Base-by-base conservation (phyloP, 805 yeast genomes). In the Starmerella bacillaris region DNA sequence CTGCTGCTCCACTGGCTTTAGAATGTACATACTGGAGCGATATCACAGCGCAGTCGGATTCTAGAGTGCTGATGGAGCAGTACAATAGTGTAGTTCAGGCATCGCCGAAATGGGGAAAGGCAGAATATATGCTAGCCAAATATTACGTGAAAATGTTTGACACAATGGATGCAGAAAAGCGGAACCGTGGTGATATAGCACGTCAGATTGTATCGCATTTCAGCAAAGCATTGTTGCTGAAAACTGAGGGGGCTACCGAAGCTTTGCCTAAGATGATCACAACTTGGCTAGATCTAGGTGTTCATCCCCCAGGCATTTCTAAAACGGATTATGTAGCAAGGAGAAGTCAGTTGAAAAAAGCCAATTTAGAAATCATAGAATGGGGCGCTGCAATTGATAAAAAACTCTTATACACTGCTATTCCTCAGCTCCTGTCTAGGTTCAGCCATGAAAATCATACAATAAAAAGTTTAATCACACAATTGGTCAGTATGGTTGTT, bases 1-100 rank as follows among this genome's bases (percentile, higher is more conserved):
- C 50, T 15, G 47, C 42, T 7, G 63, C 70, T 1, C 47, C 61
- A 33, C 68, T 72, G n/a, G 77, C 78, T 35, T 57, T 84, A 32
- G 74, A 74, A 39, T 79, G 79, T 50, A 79, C 94, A 0, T 70
- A 73, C 42, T 89, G 96, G 96, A 59, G 83, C 14, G 94, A 83
- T 49, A 62, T 63, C 24, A 78, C 94, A 0, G 84, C 82, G 34
- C 84, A 79, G 50, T 75, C 83, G 21, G 73, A 82, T 6, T 72
- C 92, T 6, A 67, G 65, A 12, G 73, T 72, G 24, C 77, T 89
- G 26, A 67, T 77, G 16, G 65, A 65, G 20, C 79, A 79, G 42
- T 89, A 82, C 45, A 58, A 58, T 19, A 60, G 67, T 3, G 74
- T 86, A 0, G 64, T 69, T 14, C 57, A 59, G 24, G 50, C 71